Conservation (phyloP, 169 alveolate species). For the Neospora caninum region DNA sequence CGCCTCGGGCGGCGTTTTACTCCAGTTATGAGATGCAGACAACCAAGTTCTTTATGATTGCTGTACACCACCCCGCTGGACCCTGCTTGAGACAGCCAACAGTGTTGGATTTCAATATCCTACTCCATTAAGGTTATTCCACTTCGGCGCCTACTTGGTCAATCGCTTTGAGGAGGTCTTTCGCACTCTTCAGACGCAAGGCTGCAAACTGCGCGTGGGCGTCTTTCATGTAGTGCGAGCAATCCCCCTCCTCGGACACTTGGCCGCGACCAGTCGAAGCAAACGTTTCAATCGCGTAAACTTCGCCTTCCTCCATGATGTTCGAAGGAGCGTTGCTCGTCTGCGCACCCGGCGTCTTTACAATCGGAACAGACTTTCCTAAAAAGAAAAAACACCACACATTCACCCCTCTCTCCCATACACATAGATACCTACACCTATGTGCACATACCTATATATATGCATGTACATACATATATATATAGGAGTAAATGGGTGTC, state of each 20-base stretch:
- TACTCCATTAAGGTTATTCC: no score
- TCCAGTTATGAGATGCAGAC: no score
- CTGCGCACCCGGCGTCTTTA: slow-evolving; percentile 77
- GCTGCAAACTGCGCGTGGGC: slow-evolving; percentile 91
- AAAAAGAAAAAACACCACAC: background rate
- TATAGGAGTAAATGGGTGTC: no score
- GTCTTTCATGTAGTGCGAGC: slow-evolving; percentile 98
- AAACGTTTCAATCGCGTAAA: slow-evolving; percentile 99
- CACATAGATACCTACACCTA: background rate
- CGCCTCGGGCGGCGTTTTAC: no score
- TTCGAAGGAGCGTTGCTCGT: slow-evolving; percentile 78
- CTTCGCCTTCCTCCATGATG: slow-evolving; percentile 99
- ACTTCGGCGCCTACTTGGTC: slow-evolving; percentile 79
- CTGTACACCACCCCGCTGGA: no score
- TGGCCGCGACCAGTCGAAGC: slow-evolving; percentile 98
- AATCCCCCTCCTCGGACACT: slow-evolving; percentile 87
- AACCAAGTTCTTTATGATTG: no score
- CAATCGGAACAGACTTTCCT: slow-evolving; percentile 98
- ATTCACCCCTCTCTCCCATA: background rate
- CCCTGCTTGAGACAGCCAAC: no score
- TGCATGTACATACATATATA: background rate
- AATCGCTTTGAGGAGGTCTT: slow-evolving; percentile 91
- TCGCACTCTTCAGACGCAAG: slow-evolving; percentile 90
- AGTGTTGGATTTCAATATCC: no score
- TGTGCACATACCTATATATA: background rate